phyloP scores from a whole-genome alignment of 352 stramenopile species.

The Globisporangium lucens region DNA sequence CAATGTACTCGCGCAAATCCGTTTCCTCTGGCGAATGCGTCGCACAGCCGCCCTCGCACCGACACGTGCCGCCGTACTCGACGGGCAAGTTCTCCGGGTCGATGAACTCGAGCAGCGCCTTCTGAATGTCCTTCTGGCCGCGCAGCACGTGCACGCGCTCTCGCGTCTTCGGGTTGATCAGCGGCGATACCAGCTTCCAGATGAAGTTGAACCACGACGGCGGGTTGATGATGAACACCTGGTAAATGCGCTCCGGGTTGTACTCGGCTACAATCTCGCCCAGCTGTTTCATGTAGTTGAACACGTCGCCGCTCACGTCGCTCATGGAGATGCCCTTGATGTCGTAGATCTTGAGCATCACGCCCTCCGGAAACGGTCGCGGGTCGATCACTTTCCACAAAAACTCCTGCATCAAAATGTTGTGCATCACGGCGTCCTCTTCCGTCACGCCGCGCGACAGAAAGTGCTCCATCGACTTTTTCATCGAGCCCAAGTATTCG shows the following conservation, averaged over 20 bases:
- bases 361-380: conserved; percentile 52
- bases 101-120: conserved; percentile 66
- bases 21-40: conserved; percentile 64
- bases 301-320: conserved; percentile 64
- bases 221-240: conserved; percentile 74
- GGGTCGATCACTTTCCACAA: conserved; percentile 67
- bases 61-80: conserved; percentile 62
- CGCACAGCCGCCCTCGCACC: conserved; percentile 57
- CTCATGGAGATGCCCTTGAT: conserved; percentile 75
- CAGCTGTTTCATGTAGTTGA: conserved; percentile 68
- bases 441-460: conserved; percentile 49
- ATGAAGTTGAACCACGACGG: conserved; percentile 78
- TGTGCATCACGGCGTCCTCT: conserved; percentile 57
- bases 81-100: conserved; percentile 57
- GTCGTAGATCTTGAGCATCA: conserved; percentile 71
- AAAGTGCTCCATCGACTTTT: conserved; percentile 59
- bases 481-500: conserved; percentile 60
- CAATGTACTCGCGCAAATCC: conserved; percentile 59
- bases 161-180: conserved; percentile 70
- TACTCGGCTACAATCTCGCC: conserved; percentile 59
- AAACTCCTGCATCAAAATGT: conserved; percentile 68
- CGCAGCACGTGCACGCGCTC: conserved; percentile 67
- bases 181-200: conserved; percentile 71
- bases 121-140: conserved; percentile 67
- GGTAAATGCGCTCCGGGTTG: conserved; percentile 71